Evolutionary conservation across 1,139 yeast species (phyloP).

Genomic region (Pichia sp.): DNA sequence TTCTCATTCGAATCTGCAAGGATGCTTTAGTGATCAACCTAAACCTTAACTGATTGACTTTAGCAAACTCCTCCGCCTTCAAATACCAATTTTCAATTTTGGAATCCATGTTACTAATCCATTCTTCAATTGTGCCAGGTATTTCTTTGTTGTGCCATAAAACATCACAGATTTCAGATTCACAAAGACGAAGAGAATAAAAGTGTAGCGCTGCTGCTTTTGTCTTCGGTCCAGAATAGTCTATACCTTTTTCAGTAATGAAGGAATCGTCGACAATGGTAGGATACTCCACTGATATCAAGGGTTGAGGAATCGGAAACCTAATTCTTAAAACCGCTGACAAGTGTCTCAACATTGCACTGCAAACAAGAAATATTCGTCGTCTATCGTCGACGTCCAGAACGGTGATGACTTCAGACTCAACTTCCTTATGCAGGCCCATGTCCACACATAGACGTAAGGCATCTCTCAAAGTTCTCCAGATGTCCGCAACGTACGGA

Average conservation of each 20-base stretch:
- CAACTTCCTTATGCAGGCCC: slow-evolving; percentile 22
- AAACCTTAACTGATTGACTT: slow-evolving; percentile 22
- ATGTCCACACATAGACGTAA: slow-evolving; percentile 20
- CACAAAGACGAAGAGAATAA: slow-evolving; percentile 20
- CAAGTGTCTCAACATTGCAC: slow-evolving; percentile 22
- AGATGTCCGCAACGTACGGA: slow-evolving; percentile 24
- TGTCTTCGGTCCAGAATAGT: slow-evolving; percentile 20
- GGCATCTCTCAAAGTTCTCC: slow-evolving; percentile 20
- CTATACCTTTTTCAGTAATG: slow-evolving; percentile 20
- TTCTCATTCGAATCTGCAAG: slow-evolving; percentile 18
- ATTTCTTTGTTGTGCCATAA: slow-evolving; percentile 21
- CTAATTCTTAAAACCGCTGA: slow-evolving; percentile 17
- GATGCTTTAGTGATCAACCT: slow-evolving; percentile 23
- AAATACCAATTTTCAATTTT: slow-evolving; percentile 21
- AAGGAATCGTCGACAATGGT: slow-evolving; percentile 23
- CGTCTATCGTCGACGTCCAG: slow-evolving; percentile 19
- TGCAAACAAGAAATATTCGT: slow-evolving; percentile 20
- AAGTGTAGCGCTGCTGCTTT: slow-evolving; percentile 23
- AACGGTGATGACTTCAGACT: slow-evolving; percentile 14
- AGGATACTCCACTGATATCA: slow-evolving; percentile 20
- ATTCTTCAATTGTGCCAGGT: slow-evolving; percentile 13
- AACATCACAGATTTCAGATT: slow-evolving; percentile 20
- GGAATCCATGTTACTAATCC: slow-evolving; percentile 20
- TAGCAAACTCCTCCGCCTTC: slow-evolving; percentile 25
- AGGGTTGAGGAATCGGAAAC: slow-evolving; percentile 19